Percentiles rank a stretch among this genome's conserved stretches.
Conservation (phyloP, 495 filamentous ascomycete species). For the Daldinia vernicosa region DNA sequence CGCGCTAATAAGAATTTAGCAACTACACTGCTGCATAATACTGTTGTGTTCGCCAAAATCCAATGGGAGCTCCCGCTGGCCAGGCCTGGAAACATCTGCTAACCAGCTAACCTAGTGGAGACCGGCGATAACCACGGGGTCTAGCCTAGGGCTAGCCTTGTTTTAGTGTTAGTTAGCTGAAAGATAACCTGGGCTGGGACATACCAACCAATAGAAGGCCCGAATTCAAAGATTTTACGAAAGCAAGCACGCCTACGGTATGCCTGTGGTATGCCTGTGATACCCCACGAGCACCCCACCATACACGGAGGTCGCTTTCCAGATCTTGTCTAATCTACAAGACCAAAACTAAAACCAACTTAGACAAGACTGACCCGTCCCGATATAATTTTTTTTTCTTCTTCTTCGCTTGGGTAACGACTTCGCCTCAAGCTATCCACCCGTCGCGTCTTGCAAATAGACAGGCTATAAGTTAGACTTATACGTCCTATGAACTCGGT, state of each 20-base stretch:
- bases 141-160: slow-evolving; percentile 30
- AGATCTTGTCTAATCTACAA: slow-evolving; percentile 33
- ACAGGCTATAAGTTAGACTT: slow-evolving; percentile 6
- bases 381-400: slow-evolving; percentile 4
- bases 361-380: slow-evolving; percentile 11
- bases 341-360: slow-evolving; percentile 5
- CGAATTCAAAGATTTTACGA: slow-evolving; percentile 24
- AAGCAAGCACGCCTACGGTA: slow-evolving; percentile 19
- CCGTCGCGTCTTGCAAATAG: neutral
- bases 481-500: neutral
- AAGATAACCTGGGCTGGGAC: slow-evolving; percentile 3
- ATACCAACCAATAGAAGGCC: slow-evolving; percentile 23
- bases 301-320: slow-evolving; percentile 28
- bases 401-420: neutral
- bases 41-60: slow-evolving; percentile 6
- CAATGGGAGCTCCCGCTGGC: slow-evolving; percentile 38
- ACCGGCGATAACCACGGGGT: slow-evolving; percentile 31
- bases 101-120: slow-evolving; percentile 6
- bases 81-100: slow-evolving; percentile 38
- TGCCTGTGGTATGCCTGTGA: slow-evolving; percentile 10
- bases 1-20: slow-evolving; percentile 23
- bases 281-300: slow-evolving; percentile 32
- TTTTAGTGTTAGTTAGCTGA: slow-evolving; percentile 39
- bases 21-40: no score
- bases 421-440: slow-evolving; percentile 5